These are phyloP conservation scores for Phytophthora litchii DNA, from an alignment of 352 stramenopile genomes.

Conservation along the genomic window DNA sequence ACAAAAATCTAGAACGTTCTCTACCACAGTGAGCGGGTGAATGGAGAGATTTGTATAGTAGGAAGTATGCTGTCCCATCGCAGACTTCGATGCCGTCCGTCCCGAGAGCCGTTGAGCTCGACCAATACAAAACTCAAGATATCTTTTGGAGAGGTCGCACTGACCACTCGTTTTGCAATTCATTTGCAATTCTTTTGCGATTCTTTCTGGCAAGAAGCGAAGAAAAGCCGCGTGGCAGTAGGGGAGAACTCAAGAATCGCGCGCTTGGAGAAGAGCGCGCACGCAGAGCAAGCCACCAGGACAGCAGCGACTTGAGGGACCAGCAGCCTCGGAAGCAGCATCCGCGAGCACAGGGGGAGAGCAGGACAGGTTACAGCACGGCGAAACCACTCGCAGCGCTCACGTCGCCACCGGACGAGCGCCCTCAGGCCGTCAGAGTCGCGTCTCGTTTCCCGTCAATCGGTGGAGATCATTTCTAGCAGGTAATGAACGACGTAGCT, in stretches of 20 bases:
- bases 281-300: conserved; percentile 16
- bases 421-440: neutral
- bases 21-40: conserved; percentile 9
- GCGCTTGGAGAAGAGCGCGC: conserved; percentile 29
- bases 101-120: conserved; percentile 21
- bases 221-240: conserved; percentile 34
- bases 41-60: neutral
- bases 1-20: conserved; percentile 47
- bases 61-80: conserved; percentile 1
- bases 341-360: conserved; percentile 10
- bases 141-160: neutral
- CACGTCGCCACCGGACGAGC: conserved; percentile 33
- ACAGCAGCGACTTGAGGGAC: conserved; percentile 28
- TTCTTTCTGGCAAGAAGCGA: conserved; percentile 34
- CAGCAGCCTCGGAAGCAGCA: conserved; percentile 14
- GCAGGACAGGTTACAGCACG: conserved; percentile 19
- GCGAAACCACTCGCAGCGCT: conserved; percentile 14
- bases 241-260: conserved; percentile 43
- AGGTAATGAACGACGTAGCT: conserved; percentile 16
- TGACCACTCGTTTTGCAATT: conserved; percentile 53
- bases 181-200: conserved; percentile 51
- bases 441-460: conserved; percentile 19
- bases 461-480: conserved; percentile 34
- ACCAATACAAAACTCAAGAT: conserved; percentile 34
- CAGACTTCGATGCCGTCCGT: conserved; percentile 17